A percentile compares a stretch with the other conserved stretches of the same genome.
Evolutionary conservation across 352 stramenopile genomes (phyloP).

Genomic region (Achlya hypogyna): DNA sequence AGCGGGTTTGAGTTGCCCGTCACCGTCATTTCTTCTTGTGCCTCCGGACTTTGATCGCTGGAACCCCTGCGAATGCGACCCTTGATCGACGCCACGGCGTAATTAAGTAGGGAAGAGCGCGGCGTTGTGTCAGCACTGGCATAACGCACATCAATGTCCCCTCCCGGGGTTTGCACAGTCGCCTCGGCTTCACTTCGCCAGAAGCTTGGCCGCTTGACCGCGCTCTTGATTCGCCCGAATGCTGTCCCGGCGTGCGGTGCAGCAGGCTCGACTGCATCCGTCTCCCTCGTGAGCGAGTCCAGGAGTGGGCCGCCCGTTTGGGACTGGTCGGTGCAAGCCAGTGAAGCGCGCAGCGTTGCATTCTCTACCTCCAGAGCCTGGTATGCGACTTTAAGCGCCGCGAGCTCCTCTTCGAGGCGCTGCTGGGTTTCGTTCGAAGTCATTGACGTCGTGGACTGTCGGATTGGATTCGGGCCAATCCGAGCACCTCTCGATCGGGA

Average conservation of each 20-base stretch:
- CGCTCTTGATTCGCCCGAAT: not conserved
- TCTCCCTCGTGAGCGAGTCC: not conserved
- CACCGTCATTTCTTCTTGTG: not conserved
- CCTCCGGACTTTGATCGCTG: too few relatives aligned
- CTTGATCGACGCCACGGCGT: not conserved
- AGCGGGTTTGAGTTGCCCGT: not conserved
- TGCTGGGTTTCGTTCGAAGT: not conserved
- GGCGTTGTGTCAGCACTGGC: not conserved
- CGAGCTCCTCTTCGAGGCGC: not conserved
- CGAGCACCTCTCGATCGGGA: too few relatives aligned
- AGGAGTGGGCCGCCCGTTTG: not conserved
- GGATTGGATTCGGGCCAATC: too few relatives aligned
- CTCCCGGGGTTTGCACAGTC: not conserved
- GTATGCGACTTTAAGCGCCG: not conserved
- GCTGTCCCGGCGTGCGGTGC: not conserved
- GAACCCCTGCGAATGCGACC: not conserved
- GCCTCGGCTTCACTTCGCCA: not conserved
- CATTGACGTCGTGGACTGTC: too few relatives aligned
- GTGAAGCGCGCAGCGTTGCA: not conserved
- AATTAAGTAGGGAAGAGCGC: not conserved
- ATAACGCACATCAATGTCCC: not conserved
- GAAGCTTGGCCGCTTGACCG: not conserved
- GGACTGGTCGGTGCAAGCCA: not conserved
- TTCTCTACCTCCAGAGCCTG: not conserved
- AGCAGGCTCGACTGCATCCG: not conserved